Evolutionary conservation across 2,329 filamentous ascomycete genomes (phyloP), one percentile per base, ranked within the genome.

Genomic region (Exophiala aquamarina): DNA sequence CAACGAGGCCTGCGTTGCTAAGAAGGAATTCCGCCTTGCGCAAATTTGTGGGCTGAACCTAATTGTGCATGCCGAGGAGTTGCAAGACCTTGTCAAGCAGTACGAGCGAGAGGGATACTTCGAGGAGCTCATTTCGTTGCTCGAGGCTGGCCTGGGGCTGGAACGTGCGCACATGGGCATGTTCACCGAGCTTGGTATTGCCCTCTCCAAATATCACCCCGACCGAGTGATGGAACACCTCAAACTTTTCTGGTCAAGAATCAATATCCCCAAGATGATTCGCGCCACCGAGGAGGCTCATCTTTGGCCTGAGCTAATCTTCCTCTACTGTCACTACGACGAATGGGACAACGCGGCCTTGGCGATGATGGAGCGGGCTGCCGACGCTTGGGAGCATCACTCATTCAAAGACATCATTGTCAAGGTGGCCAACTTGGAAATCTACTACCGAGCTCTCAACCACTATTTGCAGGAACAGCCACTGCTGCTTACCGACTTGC

Each of bases 1-100:
- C 59, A 94, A 97, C 72, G 87, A 89, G 65, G 93, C 92, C 17
- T 98, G 93, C 65, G 88, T 98, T 57, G 83, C 82, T 54, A 98
- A 97, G 83, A 97, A 95, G 76, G 93, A 98, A 68, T 98, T 98
- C 83, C 88, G 92, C 53, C 86, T 98, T 50, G 93, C 94, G 19
- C 93, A 97, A 73, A 98, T 98, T 61, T 98, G 93, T 64, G 94
- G 94, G 78, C 83, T 98, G 52, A 97, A 98, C 74, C 78, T 98
- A 50, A 96, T 98, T 62, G 86, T 98, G 18, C 92, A 98, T 70
- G 93, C 94, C 19, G 93, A 98, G 70, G 93, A 98, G 69, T 77
- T 98, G 41, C 82, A 90, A 64, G 86, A 89, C 59, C 82, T 98
- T 28, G 92, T 97, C 60, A 91, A 91, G 75, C 90, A 97, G 67